Evolutionary conservation across 78 protist species (phyloP).

Genomic region (Polysphondylium violaceum): DNA sequence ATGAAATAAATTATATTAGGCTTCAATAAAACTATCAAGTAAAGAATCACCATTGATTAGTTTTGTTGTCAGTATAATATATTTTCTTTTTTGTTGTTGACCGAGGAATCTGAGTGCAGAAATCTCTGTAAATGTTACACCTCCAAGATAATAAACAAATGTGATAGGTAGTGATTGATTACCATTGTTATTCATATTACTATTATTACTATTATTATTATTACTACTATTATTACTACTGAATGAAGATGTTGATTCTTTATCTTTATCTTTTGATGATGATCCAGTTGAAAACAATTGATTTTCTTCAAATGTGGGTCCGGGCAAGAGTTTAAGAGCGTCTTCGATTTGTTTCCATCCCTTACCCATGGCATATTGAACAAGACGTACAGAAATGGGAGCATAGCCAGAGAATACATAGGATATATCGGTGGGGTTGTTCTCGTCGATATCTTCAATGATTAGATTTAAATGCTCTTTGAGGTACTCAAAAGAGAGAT

Average conservation of each 20-base stretch:
- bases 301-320: conserved; percentile 42
- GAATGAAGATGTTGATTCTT: neutral
- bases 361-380: conserved; percentile 62
- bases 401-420: conserved; percentile 91
- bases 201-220: conserved; percentile 8
- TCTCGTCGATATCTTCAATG: conserved; percentile 80
- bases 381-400: conserved; percentile 87
- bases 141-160: conserved; percentile 92
- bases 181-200: neutral
- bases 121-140: conserved; percentile 90
- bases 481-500: conserved; percentile 1
- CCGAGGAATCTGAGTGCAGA: conserved; percentile 91
- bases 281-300: neutral
- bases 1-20: neutral
- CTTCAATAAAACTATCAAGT: conserved; percentile 50
- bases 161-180: conserved; percentile 17
- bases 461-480: conserved; percentile 61
- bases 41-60: conserved; percentile 84
- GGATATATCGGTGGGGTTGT: conserved; percentile 71
- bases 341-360: conserved; percentile 61
- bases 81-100: conserved; percentile 61
- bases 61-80: conserved; percentile 86
- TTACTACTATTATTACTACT: conserved; percentile 4
- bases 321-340: conserved; percentile 36
- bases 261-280: neutral